Conservation (phyloP, 306 rosid genomes). For the Pachyrhizus erosus region DNA sequence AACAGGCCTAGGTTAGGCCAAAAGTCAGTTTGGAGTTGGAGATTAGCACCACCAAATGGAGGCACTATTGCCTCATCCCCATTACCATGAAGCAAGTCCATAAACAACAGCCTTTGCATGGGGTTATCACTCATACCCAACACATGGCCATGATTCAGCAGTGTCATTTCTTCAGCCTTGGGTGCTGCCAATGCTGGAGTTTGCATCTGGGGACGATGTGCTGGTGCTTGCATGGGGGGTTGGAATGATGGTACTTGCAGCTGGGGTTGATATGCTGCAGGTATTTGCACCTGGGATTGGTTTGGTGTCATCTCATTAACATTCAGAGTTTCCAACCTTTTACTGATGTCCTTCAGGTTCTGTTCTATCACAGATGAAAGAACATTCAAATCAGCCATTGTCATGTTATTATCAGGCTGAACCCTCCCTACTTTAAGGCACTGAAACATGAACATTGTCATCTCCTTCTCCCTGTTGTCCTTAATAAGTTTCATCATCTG, state of each 20-base stretch:
- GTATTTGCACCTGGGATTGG: neutral
- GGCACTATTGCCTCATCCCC: conserved; percentile 9
- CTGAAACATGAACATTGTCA: neutral
- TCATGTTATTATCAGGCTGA: neutral
- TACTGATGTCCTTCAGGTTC: neutral
- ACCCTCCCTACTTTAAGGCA: neutral
- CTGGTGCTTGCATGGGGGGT: neutral
- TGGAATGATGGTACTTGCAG: neutral
- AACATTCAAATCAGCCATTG: neutral
- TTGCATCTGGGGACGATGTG: neutral
- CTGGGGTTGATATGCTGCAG: neutral
- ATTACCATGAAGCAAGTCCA: conserved; percentile 13
- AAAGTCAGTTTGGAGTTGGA: conserved; percentile 11
- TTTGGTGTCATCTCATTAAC: neutral
- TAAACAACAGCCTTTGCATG: conserved; percentile 13
- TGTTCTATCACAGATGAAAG: neutral
- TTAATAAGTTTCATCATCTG: neutral
- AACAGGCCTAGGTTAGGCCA: neutral
- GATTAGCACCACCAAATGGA: conserved; percentile 29
- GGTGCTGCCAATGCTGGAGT: neutral
- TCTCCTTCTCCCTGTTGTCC: conserved; percentile 4
- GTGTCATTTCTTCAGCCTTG: neutral
- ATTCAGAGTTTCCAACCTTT: conserved; percentile 15
- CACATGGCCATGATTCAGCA: neutral
- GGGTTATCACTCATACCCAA: neutral